These are phyloP conservation scores for Tagetes erecta DNA, from an alignment of 129 eudicot species.

Conservation along the genomic window DNA sequence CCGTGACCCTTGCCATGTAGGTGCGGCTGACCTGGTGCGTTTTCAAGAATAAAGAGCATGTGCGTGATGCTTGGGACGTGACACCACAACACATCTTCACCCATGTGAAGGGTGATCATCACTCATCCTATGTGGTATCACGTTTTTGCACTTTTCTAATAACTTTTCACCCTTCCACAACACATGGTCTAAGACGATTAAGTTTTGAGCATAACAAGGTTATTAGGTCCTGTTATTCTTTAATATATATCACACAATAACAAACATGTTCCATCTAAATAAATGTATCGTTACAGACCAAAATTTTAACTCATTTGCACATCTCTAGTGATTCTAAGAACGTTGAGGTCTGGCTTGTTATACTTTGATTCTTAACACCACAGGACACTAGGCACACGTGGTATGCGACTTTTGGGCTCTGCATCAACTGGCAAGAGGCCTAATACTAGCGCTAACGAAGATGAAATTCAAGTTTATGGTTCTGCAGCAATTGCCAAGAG, in stretches of 20 bases:
- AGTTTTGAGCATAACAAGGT: background rate
- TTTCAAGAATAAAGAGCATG: no score
- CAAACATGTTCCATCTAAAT: background rate
- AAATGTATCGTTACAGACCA: background rate
- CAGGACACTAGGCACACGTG: constrained; percentile 28
- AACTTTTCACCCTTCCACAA: no score
- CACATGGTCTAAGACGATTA: background rate
- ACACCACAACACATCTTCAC: no score
- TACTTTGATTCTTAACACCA: constrained; percentile 1
- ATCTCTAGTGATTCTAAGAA: background rate
- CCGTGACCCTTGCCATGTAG: no score
- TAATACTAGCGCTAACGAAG: background rate
- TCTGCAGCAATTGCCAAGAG: constrained; percentile 41
- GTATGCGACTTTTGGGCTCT: constrained; percentile 31
- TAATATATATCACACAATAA: background rate
- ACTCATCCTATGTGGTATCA: no score
- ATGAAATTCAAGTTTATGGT: constrained; percentile 26
- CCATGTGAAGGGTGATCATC: no score
- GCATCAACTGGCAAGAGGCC: constrained; percentile 22
- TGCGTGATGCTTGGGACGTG: no score
- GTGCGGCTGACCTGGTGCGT: no score
- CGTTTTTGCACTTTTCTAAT: no score
- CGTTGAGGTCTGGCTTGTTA: constrained; percentile 2
- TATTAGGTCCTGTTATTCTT: constrained; percentile 1
- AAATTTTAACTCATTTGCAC: background rate